Conservation (phyloP, 345 rosid genomes). For the Acer saccharum region DNA sequence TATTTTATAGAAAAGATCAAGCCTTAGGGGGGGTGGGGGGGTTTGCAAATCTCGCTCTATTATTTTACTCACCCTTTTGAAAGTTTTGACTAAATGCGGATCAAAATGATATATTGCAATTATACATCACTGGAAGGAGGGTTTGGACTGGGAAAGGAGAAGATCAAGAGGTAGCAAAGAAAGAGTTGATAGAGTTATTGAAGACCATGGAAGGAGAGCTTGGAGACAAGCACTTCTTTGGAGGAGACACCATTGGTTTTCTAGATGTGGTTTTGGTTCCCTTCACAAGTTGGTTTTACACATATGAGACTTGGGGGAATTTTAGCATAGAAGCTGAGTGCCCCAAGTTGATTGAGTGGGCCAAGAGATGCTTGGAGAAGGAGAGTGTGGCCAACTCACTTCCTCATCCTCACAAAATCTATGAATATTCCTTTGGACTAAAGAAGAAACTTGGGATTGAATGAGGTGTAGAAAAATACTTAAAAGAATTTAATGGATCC, state of each 20-base stretch:
- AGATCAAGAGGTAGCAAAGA: slow-evolving; percentile 13
- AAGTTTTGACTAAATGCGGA: neutral
- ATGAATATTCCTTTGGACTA: neutral
- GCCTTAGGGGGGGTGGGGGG: too few relatives aligned
- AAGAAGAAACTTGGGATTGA: neutral
- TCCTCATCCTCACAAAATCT: slow-evolving; percentile 1
- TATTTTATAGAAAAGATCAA: too few relatives aligned
- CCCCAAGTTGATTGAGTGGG: slow-evolving; percentile 16
- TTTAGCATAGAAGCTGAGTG: slow-evolving; percentile 23
- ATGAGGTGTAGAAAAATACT: too few relatives aligned
- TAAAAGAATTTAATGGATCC: too few relatives aligned
- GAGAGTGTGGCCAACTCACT: slow-evolving; percentile 6
- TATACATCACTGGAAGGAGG: slow-evolving; percentile 2
- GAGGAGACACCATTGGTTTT: slow-evolving; percentile 17
- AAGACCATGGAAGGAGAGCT: slow-evolving; percentile 14
- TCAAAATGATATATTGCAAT: neutral
- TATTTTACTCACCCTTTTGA: too few relatives aligned
- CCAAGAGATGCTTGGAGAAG: neutral
- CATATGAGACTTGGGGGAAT: slow-evolving; percentile 10
- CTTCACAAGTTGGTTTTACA: neutral
- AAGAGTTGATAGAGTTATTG: slow-evolving; percentile 9
- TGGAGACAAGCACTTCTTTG: slow-evolving; percentile 17
- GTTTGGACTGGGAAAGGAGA: slow-evolving; percentile 9
- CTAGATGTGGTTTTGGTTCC: slow-evolving; percentile 17
- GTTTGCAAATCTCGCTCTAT: too few relatives aligned